Base-by-base conservation (phyloP, 2,329 filamentous ascomycete genomes). In the Drechslera avenae region DNA sequence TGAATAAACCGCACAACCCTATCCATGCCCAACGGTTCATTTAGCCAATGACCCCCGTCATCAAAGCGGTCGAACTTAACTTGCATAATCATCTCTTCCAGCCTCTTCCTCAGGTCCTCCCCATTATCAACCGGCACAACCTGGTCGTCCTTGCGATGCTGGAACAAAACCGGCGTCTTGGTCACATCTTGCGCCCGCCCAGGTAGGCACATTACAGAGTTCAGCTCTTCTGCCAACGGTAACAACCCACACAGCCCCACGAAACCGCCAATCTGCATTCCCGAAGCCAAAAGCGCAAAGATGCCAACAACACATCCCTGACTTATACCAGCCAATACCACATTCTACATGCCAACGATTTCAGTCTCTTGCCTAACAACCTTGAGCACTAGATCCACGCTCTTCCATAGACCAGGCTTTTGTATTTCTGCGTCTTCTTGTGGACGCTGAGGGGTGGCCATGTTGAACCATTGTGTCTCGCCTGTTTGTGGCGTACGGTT, bases 391-490 rank as follows among this genome's bases (percentile, higher is more conserved):
- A 56, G 53, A 0, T 41, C 34, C 0, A 78, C 71, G 48, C 72
- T 75, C 8, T 77, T 74, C 28, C 59, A 62, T 9, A 83, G 59
- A 0, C 79, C 79, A 0, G 65, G 54, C 0, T 62, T 62, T 58
- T 81, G 78, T 4, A 78, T n/a, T 3, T 79, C 75, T 46, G 78
- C 74, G 10, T 67, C 56, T 8, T 77, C 67, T 1, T 67, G 40
- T 13, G 78, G 75, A 48, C 78, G 66, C 14, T 67, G 58, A 0
- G 75, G 66, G 41, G 78, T 76, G 69, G 73, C 78, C 30, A 81
- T 72, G 59, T 83, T 79, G 60, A 82, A 83, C 81, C 80, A 83
- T 57, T 81, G 68, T 46, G 60, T 49, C 2, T 60, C 52, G 21
- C 71, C 62, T 41, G 61, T 0, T 73, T 77, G 48, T 81, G 78